These are phyloP conservation scores for Dactylorhiza incarnata DNA, from an alignment of 106 monocot genomes.

Conservation along the genomic window DNA sequence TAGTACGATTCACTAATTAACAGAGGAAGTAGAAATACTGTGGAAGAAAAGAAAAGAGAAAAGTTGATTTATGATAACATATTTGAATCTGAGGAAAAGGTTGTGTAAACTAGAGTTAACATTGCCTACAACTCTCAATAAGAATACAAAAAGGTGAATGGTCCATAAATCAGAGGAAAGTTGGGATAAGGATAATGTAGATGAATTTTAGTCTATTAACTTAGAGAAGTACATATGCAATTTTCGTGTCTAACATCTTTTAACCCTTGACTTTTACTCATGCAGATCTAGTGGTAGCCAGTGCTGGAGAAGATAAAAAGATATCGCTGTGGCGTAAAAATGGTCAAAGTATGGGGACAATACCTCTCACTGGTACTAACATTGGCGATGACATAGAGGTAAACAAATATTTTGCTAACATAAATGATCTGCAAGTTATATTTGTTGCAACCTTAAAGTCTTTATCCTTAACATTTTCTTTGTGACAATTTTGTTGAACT, in stretches of 20 bases:
- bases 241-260: background rate
- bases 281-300: slow-evolving; percentile 88
- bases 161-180: background rate
- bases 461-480: background rate
- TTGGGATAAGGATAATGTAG: background rate
- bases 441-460: background rate
- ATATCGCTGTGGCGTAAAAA: slow-evolving; percentile 86
- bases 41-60: too few relatives aligned
- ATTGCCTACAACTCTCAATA: too few relatives aligned
- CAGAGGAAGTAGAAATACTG: too few relatives aligned
- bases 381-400: slow-evolving; percentile 59
- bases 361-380: slow-evolving; percentile 53
- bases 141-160: background rate
- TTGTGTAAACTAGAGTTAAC: too few relatives aligned
- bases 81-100: too few relatives aligned
- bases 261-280: slow-evolving; percentile 3
- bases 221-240: background rate
- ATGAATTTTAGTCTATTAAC: background rate
- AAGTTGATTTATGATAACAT: too few relatives aligned
- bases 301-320: slow-evolving; percentile 94
- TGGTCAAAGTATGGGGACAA: slow-evolving; percentile 57
- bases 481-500: background rate
- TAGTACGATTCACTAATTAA: too few relatives aligned
- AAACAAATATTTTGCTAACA: background rate
- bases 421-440: background rate